These are phyloP conservation scores for Fusarium palustre DNA, from an alignment of 2,329 filamentous ascomycete species.

Conservation along the genomic window DNA sequence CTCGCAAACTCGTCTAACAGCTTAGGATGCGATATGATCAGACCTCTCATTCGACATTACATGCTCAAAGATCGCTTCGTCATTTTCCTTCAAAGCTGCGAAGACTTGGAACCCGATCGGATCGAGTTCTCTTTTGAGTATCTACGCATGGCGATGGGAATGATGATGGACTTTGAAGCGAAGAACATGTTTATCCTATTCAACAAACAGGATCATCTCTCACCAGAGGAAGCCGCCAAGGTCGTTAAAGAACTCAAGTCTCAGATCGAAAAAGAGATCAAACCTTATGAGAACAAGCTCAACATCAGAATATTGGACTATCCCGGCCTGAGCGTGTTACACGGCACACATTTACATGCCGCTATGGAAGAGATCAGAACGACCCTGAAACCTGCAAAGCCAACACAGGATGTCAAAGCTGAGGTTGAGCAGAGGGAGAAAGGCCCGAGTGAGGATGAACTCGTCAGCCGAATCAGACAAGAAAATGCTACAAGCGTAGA, in stretches of 20 bases:
- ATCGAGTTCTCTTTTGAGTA: slow-evolving; percentile 46
- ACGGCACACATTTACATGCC: slow-evolving; percentile 21
- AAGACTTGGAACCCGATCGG: slow-evolving; percentile 39
- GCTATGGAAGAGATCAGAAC: slow-evolving; percentile 37
- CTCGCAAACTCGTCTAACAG: not conserved
- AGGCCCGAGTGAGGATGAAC: slow-evolving; percentile 30
- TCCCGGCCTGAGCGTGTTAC: slow-evolving; percentile 41
- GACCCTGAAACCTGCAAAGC: slow-evolving; percentile 16
- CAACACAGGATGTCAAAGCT: not conserved
- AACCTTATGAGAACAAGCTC: slow-evolving; percentile 11
- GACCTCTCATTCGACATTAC: slow-evolving; percentile 47
- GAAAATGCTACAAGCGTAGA: slow-evolving; percentile 18
- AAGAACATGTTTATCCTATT: slow-evolving; percentile 49
- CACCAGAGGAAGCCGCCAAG: slow-evolving; percentile 18
- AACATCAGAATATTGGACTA: slow-evolving; percentile 40
- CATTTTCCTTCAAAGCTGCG: slow-evolving; percentile 49
- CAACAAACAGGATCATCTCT: slow-evolving; percentile 50
- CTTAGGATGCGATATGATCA: slow-evolving; percentile 47
- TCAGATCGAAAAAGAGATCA: slow-evolving; percentile 31
- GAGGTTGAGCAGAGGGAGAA: slow-evolving; percentile 22
- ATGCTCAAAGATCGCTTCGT: slow-evolving; percentile 43
- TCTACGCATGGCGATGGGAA: slow-evolving; percentile 37
- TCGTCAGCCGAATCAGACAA: slow-evolving; percentile 14
- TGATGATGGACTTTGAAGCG: slow-evolving; percentile 36
- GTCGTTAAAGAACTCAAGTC: slow-evolving; percentile 25